phyloP scores from a whole-genome alignment of 2,329 filamentous ascomycete species.

The Curvularia sp. region DNA sequence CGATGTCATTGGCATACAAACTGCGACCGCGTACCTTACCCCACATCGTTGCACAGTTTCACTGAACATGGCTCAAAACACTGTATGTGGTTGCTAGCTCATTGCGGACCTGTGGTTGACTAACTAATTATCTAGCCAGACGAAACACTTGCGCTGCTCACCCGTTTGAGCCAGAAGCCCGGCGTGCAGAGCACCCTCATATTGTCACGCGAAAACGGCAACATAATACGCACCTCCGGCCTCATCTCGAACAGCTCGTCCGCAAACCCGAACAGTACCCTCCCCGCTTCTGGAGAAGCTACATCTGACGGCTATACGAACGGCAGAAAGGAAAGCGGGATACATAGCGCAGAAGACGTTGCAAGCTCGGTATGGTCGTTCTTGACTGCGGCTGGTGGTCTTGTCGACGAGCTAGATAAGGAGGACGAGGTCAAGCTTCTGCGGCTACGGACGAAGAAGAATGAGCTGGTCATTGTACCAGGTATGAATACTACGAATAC shows the following conservation, averaged over 20 bases:
- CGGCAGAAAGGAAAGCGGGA: slow-evolving; percentile 53
- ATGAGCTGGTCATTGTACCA: slow-evolving; percentile 83
- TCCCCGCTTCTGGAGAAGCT: slow-evolving; percentile 46
- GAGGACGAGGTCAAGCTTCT: slow-evolving; percentile 82
- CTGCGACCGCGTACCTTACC: slow-evolving; percentile 16
- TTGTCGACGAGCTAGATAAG: slow-evolving; percentile 76
- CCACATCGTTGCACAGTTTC: slow-evolving; percentile 1
- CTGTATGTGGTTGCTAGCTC: slow-evolving; percentile 25
- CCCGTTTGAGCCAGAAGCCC: slow-evolving; percentile 76
- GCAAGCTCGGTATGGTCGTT: slow-evolving; percentile 79
- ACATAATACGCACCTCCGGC: slow-evolving; percentile 78
- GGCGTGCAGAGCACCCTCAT: slow-evolving; percentile 81
- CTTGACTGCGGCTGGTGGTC: slow-evolving; percentile 70
- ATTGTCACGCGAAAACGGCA: slow-evolving; percentile 73
- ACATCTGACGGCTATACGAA: slow-evolving; percentile 43
- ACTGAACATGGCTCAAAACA: slow-evolving; percentile 39
- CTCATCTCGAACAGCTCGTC: slow-evolving; percentile 67
- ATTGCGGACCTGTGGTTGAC: background rate
- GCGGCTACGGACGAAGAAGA: slow-evolving; percentile 80
- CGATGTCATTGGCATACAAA: slow-evolving; percentile 26
- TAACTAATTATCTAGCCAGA: slow-evolving; percentile 49
- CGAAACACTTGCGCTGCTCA: slow-evolving; percentile 70
- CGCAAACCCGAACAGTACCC: slow-evolving; percentile 53
- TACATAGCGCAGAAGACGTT: slow-evolving; percentile 73
- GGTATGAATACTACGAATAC: slow-evolving; percentile 46